These are phyloP conservation scores for Withania somnifera DNA, from an alignment of 305 asterid genomes.

Conservation along the genomic window DNA sequence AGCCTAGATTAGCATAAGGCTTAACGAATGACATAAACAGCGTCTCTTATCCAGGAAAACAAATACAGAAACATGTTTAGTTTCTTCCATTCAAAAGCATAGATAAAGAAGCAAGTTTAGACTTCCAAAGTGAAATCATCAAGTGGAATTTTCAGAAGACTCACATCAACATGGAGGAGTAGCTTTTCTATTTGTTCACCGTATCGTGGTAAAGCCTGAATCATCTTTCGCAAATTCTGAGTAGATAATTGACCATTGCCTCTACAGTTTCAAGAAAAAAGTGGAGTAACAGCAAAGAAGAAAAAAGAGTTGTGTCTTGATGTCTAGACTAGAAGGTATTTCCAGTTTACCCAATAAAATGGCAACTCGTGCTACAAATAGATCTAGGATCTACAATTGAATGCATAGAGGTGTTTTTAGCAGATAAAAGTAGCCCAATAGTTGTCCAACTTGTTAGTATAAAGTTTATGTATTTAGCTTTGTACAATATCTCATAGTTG, in stretches of 20 bases:
- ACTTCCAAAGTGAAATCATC: background rate
- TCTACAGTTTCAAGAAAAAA: slow-evolving; percentile 30
- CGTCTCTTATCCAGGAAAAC: background rate
- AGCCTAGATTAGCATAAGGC: background rate
- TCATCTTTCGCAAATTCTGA: slow-evolving; percentile 97
- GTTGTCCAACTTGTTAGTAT: background rate
- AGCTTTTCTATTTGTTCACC: slow-evolving; percentile 99
- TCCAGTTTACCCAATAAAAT: background rate
- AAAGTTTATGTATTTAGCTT: background rate
- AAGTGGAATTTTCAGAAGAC: slow-evolving; percentile 28
- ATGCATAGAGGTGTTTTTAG: background rate
- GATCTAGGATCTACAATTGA: background rate
- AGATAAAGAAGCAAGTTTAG: background rate
- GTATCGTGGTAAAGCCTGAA: slow-evolving; percentile 98
- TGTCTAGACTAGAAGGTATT: background rate
- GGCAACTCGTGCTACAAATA: background rate
- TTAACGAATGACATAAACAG: background rate
- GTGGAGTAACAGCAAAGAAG: background rate
- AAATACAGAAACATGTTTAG: background rate
- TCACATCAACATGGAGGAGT: slow-evolving; percentile 98
- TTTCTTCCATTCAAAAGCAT: background rate
- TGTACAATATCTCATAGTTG: background rate
- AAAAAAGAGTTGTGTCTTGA: background rate
- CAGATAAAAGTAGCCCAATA: background rate
- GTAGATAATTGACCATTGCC: slow-evolving; percentile 77